Evolutionary conservation across 768 basidiomycete genomes (phyloP).

Genomic region (Lyophyllum decastes): DNA sequence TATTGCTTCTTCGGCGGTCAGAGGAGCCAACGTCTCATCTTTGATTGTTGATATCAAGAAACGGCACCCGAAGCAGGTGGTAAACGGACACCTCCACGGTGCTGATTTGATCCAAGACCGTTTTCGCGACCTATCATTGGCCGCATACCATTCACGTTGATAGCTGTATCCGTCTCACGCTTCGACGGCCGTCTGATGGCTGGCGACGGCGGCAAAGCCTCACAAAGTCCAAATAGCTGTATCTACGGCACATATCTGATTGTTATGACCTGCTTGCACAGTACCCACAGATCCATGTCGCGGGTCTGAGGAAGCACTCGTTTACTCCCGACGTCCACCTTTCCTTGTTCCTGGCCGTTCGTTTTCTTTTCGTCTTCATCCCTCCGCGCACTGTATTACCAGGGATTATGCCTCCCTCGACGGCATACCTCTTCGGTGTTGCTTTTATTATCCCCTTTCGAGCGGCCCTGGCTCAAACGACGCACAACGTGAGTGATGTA

Average conservation of each 20-base stretch:
- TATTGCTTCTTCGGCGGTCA: neutral
- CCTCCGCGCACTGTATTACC: neutral
- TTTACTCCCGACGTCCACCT: slow-evolving; percentile 1
- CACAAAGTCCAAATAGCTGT: neutral
- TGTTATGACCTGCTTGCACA: slow-evolving; percentile 7
- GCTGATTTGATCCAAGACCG: neutral
- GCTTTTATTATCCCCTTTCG: neutral
- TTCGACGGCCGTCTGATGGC: slow-evolving; percentile 4
- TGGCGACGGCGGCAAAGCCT: neutral
- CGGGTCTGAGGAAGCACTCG: neutral
- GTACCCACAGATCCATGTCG: neutral
- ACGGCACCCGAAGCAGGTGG: neutral
- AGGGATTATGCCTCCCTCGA: slow-evolving; percentile 2
- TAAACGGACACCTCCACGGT: neutral
- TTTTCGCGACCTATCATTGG: neutral
- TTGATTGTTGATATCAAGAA: slow-evolving; percentile 6
- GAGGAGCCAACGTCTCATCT: neutral
- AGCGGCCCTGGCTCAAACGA: slow-evolving; percentile 8
- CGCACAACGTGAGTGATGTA: slow-evolving; percentile 10
- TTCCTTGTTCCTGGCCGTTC: slow-evolving; percentile 2
- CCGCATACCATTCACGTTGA: neutral
- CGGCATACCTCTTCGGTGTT: neutral
- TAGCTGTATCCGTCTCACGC: neutral
- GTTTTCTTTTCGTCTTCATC: neutral
- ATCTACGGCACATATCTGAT: neutral